A percentile compares a stretch with the other conserved stretches of the same genome.
Conservation (phyloP, 768 basidiomycete genomes). For the Favolaschia claudopus region DNA sequence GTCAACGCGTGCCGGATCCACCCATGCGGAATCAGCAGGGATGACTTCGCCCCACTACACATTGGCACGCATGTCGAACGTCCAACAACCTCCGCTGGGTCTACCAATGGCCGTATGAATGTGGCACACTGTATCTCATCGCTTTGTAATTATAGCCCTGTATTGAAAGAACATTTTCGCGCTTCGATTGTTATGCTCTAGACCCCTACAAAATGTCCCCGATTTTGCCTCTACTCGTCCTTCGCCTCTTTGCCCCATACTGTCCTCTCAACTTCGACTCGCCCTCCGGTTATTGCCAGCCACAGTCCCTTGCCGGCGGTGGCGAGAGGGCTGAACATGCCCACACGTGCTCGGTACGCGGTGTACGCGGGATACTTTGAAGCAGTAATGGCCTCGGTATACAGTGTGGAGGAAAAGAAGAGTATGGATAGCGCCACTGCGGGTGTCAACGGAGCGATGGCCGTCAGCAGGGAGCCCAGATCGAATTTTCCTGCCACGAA, state of each 20-base stretch:
- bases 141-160: constrained; percentile 8
- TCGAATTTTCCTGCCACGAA: too few relatives aligned
- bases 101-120: too few relatives aligned
- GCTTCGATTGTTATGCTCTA: too few relatives aligned
- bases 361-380: constrained; percentile 79
- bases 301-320: constrained; percentile 41
- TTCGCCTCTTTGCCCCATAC: constrained; percentile 36
- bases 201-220: constrained; percentile 8
- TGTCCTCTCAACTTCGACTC: constrained; percentile 29
- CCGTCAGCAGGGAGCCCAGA: constrained; percentile 1
- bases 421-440: constrained; percentile 69
- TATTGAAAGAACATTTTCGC: not conserved
- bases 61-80: too few relatives aligned
- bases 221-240: constrained; percentile 22
- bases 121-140: constrained; percentile 13
- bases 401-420: constrained; percentile 79
- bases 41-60: not conserved
- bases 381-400: constrained; percentile 82
- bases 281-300: constrained; percentile 30
- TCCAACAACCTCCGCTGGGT: too few relatives aligned
- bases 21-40: too few relatives aligned
- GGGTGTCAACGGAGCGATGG: constrained; percentile 48
- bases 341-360: constrained; percentile 80
- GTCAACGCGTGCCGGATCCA: not conserved
- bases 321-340: constrained; percentile 69